Base-by-base conservation (phyloP, 306 rosid species). In the Abrus pulchellus region DNA sequence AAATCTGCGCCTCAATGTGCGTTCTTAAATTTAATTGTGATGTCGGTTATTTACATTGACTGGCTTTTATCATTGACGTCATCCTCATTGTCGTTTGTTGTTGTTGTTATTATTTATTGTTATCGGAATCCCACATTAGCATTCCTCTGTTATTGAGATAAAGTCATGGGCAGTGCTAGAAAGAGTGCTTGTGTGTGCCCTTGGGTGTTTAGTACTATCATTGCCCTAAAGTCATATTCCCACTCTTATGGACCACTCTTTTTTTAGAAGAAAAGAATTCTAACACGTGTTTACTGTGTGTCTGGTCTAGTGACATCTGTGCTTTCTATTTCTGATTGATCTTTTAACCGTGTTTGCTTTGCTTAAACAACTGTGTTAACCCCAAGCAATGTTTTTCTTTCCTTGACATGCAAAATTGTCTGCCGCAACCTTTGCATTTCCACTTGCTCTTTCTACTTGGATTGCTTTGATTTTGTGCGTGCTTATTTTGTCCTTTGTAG, bases 401-500 rank as follows among this genome's bases (percentile, higher is more conserved):
- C 47, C 10, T 60, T 74, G 52, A 11, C 30, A 72, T 64, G 61
- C 56, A 0, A 43, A 9, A 11, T 34, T 43, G 63, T 76, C 65
- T 72, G 44, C 66, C 7, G 34, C 38, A 27, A 36, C 54, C 20
- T 20, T 20, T 20, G 20, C 20, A 20, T 20, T 20, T 20, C 20
- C 20, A 20, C 20, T 20, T 20, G 20, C 20, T 20, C 20, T 20
- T 20, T 20, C 20, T 20, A 20, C 20, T 20, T 20, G 20, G 20
- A 20, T 20, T 20, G 20, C 20, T 52, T 36, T 36, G 4, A 20
- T 72, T 54, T 69, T 34, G 34, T 64, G 0, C 36, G 69, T 55
- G 68, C 9, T 68, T 75, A 54, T 57, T 32, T 76, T 86, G 36
- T 76, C 59, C 70, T 82, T 84, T 81, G 20, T 73, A 94, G 97